Evolutionary conservation across 257 asterid genomes (phyloP).

Genomic region (Dorcoceras hygrometricum): DNA sequence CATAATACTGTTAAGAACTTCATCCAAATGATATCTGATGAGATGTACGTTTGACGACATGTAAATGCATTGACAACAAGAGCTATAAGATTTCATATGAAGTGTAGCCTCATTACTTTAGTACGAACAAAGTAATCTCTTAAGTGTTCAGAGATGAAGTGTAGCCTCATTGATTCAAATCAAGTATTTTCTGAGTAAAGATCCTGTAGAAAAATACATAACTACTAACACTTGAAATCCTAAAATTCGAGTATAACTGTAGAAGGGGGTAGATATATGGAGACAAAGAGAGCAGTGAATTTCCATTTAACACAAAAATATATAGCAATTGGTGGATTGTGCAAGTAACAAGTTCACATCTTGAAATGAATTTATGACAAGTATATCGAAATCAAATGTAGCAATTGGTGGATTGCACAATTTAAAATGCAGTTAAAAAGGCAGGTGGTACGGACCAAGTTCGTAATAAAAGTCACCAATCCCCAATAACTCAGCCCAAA

Average conservation of each 20-base stretch:
- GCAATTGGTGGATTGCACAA: constrained; percentile 2
- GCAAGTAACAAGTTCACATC: too few relatives aligned
- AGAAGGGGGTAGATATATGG: not conserved
- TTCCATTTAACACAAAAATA: not conserved
- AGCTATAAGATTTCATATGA: too few relatives aligned
- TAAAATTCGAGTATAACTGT: too few relatives aligned
- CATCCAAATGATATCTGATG: too few relatives aligned
- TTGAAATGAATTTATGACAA: not conserved
- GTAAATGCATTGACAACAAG: too few relatives aligned
- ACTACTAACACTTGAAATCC: not conserved
- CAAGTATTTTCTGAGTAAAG: not conserved
- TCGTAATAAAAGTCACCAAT: constrained; percentile 97
- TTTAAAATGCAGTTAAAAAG: constrained; percentile 23
- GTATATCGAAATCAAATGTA: constrained; percentile 4
- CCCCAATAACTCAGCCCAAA: constrained; percentile 98
- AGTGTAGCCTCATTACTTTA: not conserved
- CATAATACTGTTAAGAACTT: too few relatives aligned
- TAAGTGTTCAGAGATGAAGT: too few relatives aligned
- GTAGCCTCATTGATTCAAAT: too few relatives aligned
- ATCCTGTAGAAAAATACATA: not conserved
- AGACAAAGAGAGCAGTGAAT: not conserved
- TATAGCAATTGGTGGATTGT: not conserved
- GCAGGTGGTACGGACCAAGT: constrained; percentile 62
- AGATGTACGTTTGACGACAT: too few relatives aligned
- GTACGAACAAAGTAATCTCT: too few relatives aligned